Evolutionary conservation across 805 yeast species (phyloP), one percentile per base, ranked within the genome.

Genomic region (Ogataea corticis): DNA sequence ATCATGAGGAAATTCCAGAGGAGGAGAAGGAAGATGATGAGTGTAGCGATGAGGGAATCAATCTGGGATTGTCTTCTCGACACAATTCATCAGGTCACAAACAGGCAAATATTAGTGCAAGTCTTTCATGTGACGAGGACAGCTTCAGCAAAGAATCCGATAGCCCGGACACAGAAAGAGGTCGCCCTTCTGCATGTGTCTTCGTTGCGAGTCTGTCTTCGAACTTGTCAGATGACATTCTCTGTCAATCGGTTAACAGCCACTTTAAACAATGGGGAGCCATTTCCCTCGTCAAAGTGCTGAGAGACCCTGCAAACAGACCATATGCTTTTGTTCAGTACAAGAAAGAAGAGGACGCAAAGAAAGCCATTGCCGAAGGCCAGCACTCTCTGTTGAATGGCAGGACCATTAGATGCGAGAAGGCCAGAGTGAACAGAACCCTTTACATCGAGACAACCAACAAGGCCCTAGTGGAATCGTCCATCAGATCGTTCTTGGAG

Each of bases 321-420:
- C 97, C 97, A 2, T 90, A 90, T 66, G 96, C 96, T 0, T 90
- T 90, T 73, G 96, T 90, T 37, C 97, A 90, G 67, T 90, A 86
- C 62, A 71, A 79, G 7, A 79, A 70, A 45, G 94, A 85, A 51
- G 70, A 67, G 7, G 92, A 85, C 52, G 90, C 96, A 4, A 72
- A 74, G 49, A 60, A 52, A 4, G 97, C 96, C 0, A 75, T 89
- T 42, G 65, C 62, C 15, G 72, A 73, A 48, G 96, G 89, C 10
- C 92, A 87, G 56, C 82, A 83, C 45, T 73, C 88, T 5, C 63
- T 71, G 6, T 65, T 90, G 38, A 81, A 87, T 61, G 95, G 90
- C 12, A 75, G 96, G 61, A 71, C 80, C 3, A 79, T 92, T 35
- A 76, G 97, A 45, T 87, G 96, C 67, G 97, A 92, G 66, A 83